Evolutionary conservation across 805 yeast genomes (phyloP).

Genomic region (Maudiozyma turicensis): DNA sequence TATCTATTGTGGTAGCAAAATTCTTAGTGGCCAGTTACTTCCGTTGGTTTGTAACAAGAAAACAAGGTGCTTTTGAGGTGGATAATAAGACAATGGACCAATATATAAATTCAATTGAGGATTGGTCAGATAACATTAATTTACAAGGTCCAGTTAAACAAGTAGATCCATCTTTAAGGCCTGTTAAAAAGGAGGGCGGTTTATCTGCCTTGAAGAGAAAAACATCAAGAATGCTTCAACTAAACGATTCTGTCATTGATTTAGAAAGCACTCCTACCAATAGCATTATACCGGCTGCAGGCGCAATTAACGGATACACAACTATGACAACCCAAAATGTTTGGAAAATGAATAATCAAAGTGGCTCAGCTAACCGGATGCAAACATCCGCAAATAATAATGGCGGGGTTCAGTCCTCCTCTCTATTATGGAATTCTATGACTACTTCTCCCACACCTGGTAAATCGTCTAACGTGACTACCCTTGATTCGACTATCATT

Average conservation of each 20-base stretch:
- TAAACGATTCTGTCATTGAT: conserved; percentile 11
- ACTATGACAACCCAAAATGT: conserved; percentile 64
- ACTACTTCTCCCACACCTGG: conserved; percentile 6
- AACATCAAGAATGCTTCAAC: conserved; percentile 25
- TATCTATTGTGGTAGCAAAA: conserved; percentile 67
- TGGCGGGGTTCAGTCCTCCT: conserved; percentile 6
- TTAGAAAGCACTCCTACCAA: not conserved
- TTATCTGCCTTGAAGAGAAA: conserved; percentile 31
- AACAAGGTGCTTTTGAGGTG: conserved; percentile 68
- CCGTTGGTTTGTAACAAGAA: conserved; percentile 70
- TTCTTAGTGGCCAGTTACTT: conserved; percentile 83
- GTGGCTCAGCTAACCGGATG: not conserved
- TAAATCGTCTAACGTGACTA: conserved; percentile 23
- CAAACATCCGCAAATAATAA: conserved; percentile 5
- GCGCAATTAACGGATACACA: conserved; percentile 21
- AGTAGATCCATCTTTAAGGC: conserved; percentile 44
- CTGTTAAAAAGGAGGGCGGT: conserved; percentile 28
- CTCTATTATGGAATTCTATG: conserved; percentile 10
- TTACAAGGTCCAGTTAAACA: conserved; percentile 42
- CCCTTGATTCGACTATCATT: conserved; percentile 49
- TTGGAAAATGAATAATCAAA: conserved; percentile 5
- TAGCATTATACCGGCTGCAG: not conserved
- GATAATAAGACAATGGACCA: conserved; percentile 51
- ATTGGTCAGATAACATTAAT: conserved; percentile 68
- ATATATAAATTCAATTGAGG: conserved; percentile 62